Conservation (phyloP, 169 alveolate genomes). For the Plasmodium coatneyi region DNA sequence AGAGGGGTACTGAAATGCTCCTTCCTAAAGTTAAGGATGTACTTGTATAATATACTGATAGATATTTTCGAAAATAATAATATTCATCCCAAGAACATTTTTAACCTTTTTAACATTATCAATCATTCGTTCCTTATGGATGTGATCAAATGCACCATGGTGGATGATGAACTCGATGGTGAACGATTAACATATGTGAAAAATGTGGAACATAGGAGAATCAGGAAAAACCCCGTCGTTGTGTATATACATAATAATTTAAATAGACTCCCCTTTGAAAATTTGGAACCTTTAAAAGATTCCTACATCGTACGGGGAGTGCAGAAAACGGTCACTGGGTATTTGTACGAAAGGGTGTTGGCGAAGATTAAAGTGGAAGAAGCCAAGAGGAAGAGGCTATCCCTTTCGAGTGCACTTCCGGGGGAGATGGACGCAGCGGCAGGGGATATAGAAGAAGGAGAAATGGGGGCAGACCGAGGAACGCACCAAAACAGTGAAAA, state of each 20-base stretch:
- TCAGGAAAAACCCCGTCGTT: conserved; percentile 65
- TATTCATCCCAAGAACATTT: conserved; percentile 20
- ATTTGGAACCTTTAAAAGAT: conserved; percentile 59
- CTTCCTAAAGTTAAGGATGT: conserved; percentile 67
- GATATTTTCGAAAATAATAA: conserved; percentile 50
- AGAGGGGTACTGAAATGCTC: conserved; percentile 57
- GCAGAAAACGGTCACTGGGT: conserved; percentile 39
- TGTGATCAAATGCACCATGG: conserved; percentile 17
- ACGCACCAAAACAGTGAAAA: not conserved
- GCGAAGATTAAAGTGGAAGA: conserved; percentile 25
- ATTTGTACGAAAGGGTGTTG: conserved; percentile 46
- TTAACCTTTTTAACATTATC: conserved; percentile 46
- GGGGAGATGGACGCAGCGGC: not conserved
- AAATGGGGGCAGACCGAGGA: not conserved
- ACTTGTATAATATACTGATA: conserved; percentile 60
- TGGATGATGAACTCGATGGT: conserved; percentile 17
- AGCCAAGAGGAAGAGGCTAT: not conserved
- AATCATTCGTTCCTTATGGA: conserved; percentile 62
- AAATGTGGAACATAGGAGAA: conserved; percentile 15
- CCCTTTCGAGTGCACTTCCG: not conserved
- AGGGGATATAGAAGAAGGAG: not conserved
- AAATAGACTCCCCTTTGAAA: conserved; percentile 71
- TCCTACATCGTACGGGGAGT: conserved; percentile 71
- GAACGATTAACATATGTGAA: conserved; percentile 48
- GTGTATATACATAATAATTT: conserved; percentile 56